Evolutionary conservation across 441 rosid species (phyloP).

Genomic region (Dalechampia spathulata): DNA sequence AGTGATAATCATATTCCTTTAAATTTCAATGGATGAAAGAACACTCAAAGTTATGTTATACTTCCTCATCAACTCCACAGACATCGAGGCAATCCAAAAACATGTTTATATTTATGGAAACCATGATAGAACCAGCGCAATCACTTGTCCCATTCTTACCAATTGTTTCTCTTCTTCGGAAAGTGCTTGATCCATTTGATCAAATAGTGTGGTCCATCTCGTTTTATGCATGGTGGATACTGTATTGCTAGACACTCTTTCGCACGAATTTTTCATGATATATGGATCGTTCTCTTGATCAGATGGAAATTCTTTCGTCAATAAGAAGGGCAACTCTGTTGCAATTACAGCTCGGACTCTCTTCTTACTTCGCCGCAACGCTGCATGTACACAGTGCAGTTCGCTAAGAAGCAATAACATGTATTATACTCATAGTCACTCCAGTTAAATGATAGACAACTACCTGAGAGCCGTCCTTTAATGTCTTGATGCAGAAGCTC

Average conservation of each 20-base stretch:
- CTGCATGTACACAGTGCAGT: constrained; percentile 39
- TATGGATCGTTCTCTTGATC: constrained; percentile 36
- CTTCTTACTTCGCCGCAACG: constrained; percentile 70
- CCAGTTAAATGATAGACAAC: constrained; percentile 5
- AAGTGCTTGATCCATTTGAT: constrained; percentile 72
- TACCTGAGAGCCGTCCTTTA: constrained; percentile 82
- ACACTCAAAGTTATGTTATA: neutral
- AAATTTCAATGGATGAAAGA: neutral
- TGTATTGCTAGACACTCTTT: constrained; percentile 26
- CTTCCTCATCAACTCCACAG: too few relatives aligned
- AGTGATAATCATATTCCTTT: neutral
- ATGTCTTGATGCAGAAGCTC: constrained; percentile 91
- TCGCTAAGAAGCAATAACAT: constrained; percentile 4
- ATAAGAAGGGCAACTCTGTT: constrained; percentile 66
- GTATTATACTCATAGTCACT: neutral
- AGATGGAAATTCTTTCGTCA: constrained; percentile 54
- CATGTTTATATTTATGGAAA: neutral
- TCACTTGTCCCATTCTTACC: constrained; percentile 36
- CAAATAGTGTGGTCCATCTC: constrained; percentile 70
- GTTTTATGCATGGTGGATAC: constrained; percentile 44
- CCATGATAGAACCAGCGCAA: neutral
- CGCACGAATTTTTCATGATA: constrained; percentile 22
- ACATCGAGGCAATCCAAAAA: too few relatives aligned
- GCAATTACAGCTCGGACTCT: constrained; percentile 64
- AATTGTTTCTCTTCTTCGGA: constrained; percentile 71